These are phyloP conservation scores for Pythium periplocum DNA, from an alignment of 352 stramenopile genomes.

Conservation along the genomic window DNA sequence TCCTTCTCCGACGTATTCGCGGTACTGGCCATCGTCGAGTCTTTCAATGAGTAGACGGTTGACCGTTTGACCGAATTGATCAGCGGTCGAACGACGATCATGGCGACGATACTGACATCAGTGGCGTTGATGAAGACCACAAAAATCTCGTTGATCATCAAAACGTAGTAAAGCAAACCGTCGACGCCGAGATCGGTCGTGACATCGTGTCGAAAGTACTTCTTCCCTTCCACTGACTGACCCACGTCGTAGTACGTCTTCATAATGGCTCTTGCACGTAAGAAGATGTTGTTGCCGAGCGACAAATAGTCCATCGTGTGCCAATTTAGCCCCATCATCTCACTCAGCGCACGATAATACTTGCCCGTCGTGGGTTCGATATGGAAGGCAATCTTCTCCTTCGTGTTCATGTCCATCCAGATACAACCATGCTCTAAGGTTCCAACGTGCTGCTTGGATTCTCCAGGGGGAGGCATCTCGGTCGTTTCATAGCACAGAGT, in stretches of 20 bases:
- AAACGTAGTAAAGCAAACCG: slow-evolving; percentile 16
- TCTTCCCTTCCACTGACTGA: slow-evolving; percentile 3
- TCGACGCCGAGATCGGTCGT: slow-evolving; percentile 14
- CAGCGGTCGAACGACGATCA: slow-evolving; percentile 17
- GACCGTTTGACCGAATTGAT: not conserved
- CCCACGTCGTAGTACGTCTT: slow-evolving; percentile 8
- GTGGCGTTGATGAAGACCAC: slow-evolving; percentile 20
- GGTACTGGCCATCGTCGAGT: not conserved
- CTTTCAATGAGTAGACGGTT: slow-evolving; percentile 1
- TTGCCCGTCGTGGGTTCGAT: slow-evolving; percentile 7
- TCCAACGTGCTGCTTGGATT: not conserved
- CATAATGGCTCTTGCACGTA: slow-evolving; percentile 12
- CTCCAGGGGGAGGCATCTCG: not conserved
- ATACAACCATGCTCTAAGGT: slow-evolving; percentile 17
- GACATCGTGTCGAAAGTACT: slow-evolving; percentile 4
- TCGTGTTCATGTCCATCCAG: slow-evolving; percentile 8
- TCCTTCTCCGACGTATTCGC: too few relatives aligned
- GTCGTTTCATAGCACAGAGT: slow-evolving; percentile 18
- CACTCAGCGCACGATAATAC: slow-evolving; percentile 14
- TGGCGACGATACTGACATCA: slow-evolving; percentile 14
- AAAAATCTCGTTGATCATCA: slow-evolving; percentile 14
- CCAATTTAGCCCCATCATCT: slow-evolving; percentile 17
- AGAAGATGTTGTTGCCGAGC: slow-evolving; percentile 9
- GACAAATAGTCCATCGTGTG: slow-evolving; percentile 18
- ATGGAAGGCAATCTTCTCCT: slow-evolving; percentile 10